Base-by-base conservation (phyloP, 257 asterid genomes). In the Gentiana macrophylla region DNA sequence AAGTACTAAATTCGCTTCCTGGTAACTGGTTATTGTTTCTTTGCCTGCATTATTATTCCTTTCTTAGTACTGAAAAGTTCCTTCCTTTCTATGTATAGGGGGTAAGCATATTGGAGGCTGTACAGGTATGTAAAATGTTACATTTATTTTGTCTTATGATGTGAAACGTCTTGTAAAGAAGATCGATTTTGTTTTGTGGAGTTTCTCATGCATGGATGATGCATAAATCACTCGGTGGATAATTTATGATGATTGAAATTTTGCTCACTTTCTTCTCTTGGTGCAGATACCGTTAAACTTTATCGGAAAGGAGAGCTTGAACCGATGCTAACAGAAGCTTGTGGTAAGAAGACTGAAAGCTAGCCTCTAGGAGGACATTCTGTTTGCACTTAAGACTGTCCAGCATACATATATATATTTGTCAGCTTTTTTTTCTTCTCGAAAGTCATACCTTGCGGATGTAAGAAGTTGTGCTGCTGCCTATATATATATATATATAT, bases 61-160 rank as follows among this genome's bases (percentile, higher is more conserved):
- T 15, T 15, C 24, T 32, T 15, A 43, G 35, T 49, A 50, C 59
- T 63, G 51, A 48, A 43, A 57, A 59, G 32, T 61, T 60, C 33
- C 48, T 59, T 56, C 47, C 49, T 59, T 62, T 66, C 44, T 54
- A 37, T 65, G 60, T 62, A 32, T 84, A 86, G 97, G 95, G 53
- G 84, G 87, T 13, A 75, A 83, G 74, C 97, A 89, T 65, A 78
- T 89, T 49, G 97, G 97, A 50, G 97, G 97, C 37, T 89, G 94
- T 77, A 67, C 94, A 84, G 95, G 97, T 86, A 78, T 60, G 1
- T 46, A 13, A 45, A 62, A 57, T 37, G 32, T 35, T 51, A 49
- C 49, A 15, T 15, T 15, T 15, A 15, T n/a, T 15, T 15, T 15
- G 24, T 15, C 24, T 15, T 15, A 15, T 15, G 24, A 15, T 41